These are phyloP conservation scores for Zymoseptoria brevis DNA, from an alignment of 2,329 filamentous ascomycete genomes.

Conservation along the genomic window DNA sequence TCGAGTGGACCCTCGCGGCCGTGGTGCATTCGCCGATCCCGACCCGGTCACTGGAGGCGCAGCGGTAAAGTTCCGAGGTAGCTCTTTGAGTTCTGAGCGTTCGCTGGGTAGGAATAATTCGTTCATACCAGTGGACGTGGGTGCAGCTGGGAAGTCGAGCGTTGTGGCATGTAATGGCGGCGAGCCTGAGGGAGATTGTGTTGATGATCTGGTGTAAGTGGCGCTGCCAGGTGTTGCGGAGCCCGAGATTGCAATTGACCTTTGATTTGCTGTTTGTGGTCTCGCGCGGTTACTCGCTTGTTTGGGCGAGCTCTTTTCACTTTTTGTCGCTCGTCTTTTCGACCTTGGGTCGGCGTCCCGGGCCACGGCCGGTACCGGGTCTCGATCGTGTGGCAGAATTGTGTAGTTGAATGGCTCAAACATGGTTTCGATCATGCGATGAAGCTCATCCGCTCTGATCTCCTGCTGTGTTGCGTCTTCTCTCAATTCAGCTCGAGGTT, in stretches of 20 bases:
- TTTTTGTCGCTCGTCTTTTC: constrained; percentile 3
- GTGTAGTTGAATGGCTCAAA: constrained; percentile 97
- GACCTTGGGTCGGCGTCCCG: constrained; percentile 3
- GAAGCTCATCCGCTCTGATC: constrained; percentile 87
- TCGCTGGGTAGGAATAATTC: constrained; percentile 22
- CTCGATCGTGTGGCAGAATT: constrained; percentile 63
- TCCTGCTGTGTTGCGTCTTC: constrained; percentile 93
- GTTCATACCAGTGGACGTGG: constrained; percentile 9
- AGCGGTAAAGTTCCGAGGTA: neutral
- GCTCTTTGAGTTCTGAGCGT: neutral
- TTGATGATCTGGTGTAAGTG: constrained; percentile 36
- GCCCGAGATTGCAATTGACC: constrained; percentile 26
- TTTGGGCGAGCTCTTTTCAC: neutral
- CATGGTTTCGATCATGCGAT: constrained; percentile 86
- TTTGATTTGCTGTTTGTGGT: constrained; percentile 9
- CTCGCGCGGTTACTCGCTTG: neutral
- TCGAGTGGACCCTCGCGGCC: constrained; percentile 55
- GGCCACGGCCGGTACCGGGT: constrained; percentile 10
- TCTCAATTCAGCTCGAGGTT: constrained; percentile 82
- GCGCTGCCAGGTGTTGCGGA: constrained; percentile 33
- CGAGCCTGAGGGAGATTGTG: constrained; percentile 42
- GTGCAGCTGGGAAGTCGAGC: constrained; percentile 11
- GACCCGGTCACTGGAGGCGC: neutral
- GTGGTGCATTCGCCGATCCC: constrained; percentile 24
- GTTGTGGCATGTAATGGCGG: constrained; percentile 33